Base-by-base conservation (phyloP, 2,329 filamentous ascomycete genomes). In the Alternaria consortialis region DNA sequence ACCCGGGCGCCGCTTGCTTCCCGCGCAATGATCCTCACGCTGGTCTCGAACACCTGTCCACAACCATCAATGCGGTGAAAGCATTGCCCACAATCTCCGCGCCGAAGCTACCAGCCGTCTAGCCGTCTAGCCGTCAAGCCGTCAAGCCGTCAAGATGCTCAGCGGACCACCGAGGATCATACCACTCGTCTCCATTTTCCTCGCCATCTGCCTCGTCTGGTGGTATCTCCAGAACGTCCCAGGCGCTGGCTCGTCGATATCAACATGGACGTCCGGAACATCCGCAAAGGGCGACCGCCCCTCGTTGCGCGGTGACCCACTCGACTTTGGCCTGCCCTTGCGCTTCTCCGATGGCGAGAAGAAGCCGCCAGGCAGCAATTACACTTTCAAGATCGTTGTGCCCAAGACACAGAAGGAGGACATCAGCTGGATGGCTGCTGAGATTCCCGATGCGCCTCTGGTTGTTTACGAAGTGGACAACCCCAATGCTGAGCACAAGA, bases 391-490 rank as follows among this genome's bases (percentile, higher is more conserved):
- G 55, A 70, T 79, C 46, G 72, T 79, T 36, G 63, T 79, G 11
- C 75, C 75, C 17, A 78, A 78, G 70, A 77, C 73, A 39, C 61
- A 74, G 74, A 75, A 77, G n/a, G 77, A 78, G 44, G 72, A 77
- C 53, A 68, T 80, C 8, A 50, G 56, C 51, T 80, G 77, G 77
- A 76, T 80, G 70, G 58, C 65, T n/a, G 42, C 63, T 42, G 76
- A 79, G 63, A 67, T 79, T 6, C 73, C 73, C 1, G 72, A 78
- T 55, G 68, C 70, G 42, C 72, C 75, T 23, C 71, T 79, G 11
- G 80, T 83, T 11, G 72, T 86, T 12, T 87, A 87, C 65, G 80
- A 84, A 48, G 84, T 84, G 31, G 82, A 87, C 65, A 84, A 87
- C 61, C 80, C 81, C 2, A 74, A 76, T 25, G 75, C 85, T 7